Conservation (phyloP, 2,329 filamentous ascomycete genomes). For the Stagonosporopsis tanaceti region DNA sequence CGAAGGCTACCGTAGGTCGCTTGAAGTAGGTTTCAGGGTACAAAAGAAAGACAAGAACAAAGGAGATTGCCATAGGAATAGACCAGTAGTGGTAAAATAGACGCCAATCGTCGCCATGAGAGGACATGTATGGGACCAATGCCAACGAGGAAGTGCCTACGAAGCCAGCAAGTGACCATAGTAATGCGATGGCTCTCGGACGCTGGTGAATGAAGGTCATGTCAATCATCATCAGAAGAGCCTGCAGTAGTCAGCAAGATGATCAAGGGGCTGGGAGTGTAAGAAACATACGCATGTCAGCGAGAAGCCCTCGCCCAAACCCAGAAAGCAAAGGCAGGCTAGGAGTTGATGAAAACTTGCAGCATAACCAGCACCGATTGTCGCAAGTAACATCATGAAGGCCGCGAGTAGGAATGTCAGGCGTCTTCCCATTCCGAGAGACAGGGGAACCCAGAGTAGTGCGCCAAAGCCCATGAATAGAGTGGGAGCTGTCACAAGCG, state of each 20-base stretch:
- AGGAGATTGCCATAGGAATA: conserved; percentile 30
- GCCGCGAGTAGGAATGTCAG: conserved; percentile 47
- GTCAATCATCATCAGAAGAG: conserved; percentile 50
- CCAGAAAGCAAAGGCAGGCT: conserved; percentile 42
- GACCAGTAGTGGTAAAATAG: conserved; percentile 45
- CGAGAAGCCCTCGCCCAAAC: conserved; percentile 43
- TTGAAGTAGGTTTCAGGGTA: conserved; percentile 54
- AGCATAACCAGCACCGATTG: conserved; percentile 37
- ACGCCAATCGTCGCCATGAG: conserved; percentile 42
- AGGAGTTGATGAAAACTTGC: conserved; percentile 39
- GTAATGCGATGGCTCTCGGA: conserved; percentile 44
- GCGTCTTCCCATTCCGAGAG: conserved; percentile 49
- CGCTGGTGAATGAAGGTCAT: conserved; percentile 52
- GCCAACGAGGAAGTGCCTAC: conserved; percentile 36
- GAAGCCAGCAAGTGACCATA: conserved; percentile 44
- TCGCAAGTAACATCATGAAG: conserved; percentile 36
- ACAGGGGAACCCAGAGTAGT: conserved; percentile 50
- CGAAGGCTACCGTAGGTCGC: conserved; percentile 52
- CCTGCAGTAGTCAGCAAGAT: conserved; percentile 28
- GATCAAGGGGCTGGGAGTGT: not conserved
- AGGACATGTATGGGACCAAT: conserved; percentile 38
- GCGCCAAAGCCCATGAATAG: conserved; percentile 49
- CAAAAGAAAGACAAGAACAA: conserved; percentile 42
- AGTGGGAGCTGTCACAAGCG: conserved; percentile 39
- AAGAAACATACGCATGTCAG: conserved; percentile 37